Evolutionary conservation across 306 rosid genomes (phyloP).

Genomic region (Castanea mollissima): DNA sequence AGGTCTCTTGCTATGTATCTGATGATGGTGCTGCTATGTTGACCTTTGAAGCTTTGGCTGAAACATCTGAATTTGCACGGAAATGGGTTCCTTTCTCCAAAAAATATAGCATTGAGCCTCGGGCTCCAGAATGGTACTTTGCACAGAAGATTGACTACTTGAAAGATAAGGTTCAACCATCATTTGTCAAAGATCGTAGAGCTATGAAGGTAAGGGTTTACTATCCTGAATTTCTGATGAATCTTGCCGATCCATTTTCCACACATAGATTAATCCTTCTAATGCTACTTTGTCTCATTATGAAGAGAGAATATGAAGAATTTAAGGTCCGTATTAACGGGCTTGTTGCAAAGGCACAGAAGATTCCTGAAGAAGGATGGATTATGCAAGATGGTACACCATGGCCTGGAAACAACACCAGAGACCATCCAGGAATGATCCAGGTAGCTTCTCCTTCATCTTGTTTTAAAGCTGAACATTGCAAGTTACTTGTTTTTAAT

Average conservation of each 20-base stretch:
- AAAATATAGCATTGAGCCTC: constrained; percentile 80
- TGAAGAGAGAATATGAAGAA: constrained; percentile 94
- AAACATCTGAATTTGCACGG: constrained; percentile 89
- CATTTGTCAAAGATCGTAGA: constrained; percentile 95
- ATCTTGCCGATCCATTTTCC: not conserved
- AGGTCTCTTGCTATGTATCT: constrained; percentile 96
- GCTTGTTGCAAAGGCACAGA: constrained; percentile 80
- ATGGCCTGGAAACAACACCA: constrained; percentile 96
- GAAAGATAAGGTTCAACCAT: constrained; percentile 89
- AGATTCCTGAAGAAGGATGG: constrained; percentile 97
- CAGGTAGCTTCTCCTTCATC: constrained; percentile 54
- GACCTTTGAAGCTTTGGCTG: constrained; percentile 93
- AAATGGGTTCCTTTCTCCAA: constrained; percentile 96
- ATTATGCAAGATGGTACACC: constrained; percentile 98
- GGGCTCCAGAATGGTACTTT: constrained; percentile 99
- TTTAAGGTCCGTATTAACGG: constrained; percentile 84
- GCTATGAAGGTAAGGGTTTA: constrained; percentile 78
- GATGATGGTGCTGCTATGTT: constrained; percentile 99
- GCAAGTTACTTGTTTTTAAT: not conserved
- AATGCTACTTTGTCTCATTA: constrained; percentile 12
- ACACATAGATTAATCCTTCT: constrained; percentile 6
- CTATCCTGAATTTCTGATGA: not conserved
- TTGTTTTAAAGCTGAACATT: constrained; percentile 3
- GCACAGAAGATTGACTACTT: constrained; percentile 93
- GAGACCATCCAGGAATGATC: constrained; percentile 99